phyloP scores from a whole-genome alignment of 2,329 filamentous ascomycete genomes.

The Onygena corvina region DNA sequence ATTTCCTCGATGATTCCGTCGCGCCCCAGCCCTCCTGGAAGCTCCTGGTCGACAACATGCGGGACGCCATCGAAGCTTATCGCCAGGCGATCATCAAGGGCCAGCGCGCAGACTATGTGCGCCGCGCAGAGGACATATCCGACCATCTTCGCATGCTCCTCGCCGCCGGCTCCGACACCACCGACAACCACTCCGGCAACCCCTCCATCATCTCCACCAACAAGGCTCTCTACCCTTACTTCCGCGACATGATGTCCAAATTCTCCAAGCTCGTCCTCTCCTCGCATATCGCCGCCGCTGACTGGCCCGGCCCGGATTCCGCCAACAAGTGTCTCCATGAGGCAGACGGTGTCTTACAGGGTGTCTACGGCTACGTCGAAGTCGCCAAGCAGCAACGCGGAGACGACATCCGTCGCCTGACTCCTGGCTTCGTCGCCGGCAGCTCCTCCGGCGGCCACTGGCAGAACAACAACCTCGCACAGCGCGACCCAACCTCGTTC shows the following conservation, averaged over 20 bases:
- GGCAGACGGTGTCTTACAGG: constrained; percentile 88
- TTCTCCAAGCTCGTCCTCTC: constrained; percentile 99
- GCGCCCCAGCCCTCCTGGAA: constrained; percentile 71
- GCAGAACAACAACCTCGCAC: constrained; percentile 53
- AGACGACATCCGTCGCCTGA: constrained; percentile 82
- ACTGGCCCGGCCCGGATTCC: constrained; percentile 89
- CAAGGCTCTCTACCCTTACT: constrained; percentile 92
- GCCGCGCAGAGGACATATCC: constrained; percentile 92
- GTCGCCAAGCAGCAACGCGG: constrained; percentile 86
- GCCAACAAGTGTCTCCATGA: constrained; percentile 92
- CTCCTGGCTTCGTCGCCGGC: constrained; percentile 84
- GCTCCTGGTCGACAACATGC: constrained; percentile 83
- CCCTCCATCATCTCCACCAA: constrained; percentile 99
- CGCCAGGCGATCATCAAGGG: constrained; percentile 75
- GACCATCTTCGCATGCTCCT: constrained; percentile 86
- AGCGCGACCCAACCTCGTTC: constrained; percentile 58
- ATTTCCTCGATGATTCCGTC: constrained; percentile 79
- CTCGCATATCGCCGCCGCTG: constrained; percentile 90
- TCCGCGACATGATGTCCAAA: constrained; percentile 98
- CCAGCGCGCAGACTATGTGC: constrained; percentile 80
- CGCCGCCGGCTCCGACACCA: constrained; percentile 92
- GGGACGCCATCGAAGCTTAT: constrained; percentile 76
- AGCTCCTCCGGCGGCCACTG: constrained; percentile 76
- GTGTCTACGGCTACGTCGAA: constrained; percentile 92
- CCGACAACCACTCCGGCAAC: constrained; percentile 95